Evolutionary conservation across 257 asterid species (phyloP).

Genomic region (Solanum pennellii): DNA sequence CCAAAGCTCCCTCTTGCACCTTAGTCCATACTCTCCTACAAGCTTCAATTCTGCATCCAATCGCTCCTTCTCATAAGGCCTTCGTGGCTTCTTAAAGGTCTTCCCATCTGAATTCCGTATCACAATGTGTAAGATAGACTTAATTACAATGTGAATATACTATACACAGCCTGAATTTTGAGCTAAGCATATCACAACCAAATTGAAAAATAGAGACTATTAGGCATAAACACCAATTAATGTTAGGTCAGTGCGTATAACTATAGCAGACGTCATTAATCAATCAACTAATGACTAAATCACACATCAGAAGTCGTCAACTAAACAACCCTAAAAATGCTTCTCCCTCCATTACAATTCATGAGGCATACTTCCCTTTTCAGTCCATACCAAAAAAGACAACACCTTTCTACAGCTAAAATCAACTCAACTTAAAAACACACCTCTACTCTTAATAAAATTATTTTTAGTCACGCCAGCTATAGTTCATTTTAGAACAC

Average conservation of each 20-base stretch:
- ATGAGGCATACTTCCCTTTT: neutral
- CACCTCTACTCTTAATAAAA: neutral
- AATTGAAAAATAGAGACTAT: neutral
- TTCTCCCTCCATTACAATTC: neutral
- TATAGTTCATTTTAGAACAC: neutral
- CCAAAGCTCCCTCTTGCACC: neutral
- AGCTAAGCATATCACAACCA: neutral
- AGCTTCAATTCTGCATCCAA: neutral
- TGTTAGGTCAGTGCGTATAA: neutral
- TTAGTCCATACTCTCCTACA: neutral
- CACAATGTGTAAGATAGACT: neutral
- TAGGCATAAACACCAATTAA: neutral
- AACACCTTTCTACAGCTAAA: neutral
- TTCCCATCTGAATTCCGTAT: neutral
- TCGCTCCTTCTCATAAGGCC: constrained; percentile 11
- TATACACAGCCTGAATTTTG: neutral
- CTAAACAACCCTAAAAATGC: neutral
- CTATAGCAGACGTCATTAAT: neutral
- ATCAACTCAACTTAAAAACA: neutral
- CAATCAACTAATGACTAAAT: neutral
- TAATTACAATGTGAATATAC: neutral
- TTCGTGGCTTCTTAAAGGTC: constrained; percentile 2
- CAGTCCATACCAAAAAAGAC: neutral
- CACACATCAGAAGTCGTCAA: neutral
- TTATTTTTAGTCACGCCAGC: neutral